Evolutionary conservation across 768 basidiomycete species (phyloP).

Genomic region (Mycena pura): DNA sequence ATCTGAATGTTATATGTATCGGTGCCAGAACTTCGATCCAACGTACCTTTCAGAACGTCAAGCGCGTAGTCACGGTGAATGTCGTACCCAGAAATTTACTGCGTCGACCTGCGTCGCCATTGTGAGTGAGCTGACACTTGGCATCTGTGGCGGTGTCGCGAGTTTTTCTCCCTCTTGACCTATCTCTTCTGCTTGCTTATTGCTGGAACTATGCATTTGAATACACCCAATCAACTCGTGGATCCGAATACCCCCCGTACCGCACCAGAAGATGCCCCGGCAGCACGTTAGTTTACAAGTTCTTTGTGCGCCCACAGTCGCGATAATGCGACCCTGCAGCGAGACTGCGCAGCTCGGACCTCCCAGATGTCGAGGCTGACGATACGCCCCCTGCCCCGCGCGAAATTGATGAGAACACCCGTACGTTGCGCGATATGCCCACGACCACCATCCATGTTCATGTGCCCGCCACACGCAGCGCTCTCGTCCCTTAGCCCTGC

Average conservation of each 20-base stretch:
- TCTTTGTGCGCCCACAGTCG: neutral
- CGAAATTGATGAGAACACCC: conserved; percentile 22
- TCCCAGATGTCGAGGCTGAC: conserved; percentile 11
- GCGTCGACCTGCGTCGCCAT: no score
- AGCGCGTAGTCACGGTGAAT: no score
- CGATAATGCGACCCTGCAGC: conserved; percentile 13
- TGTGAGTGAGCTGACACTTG: no score
- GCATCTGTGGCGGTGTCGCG: no score
- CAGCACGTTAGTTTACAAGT: conserved; percentile 19
- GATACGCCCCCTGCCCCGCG: conserved; percentile 12
- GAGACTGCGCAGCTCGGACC: conserved; percentile 22
- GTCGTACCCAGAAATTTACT: no score
- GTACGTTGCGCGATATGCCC: conserved; percentile 4
- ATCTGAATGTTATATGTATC: no score
- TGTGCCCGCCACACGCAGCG: neutral
- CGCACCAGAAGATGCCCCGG: conserved; percentile 6
- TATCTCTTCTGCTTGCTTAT: no score
- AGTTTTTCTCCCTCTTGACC: no score
- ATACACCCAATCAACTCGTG: neutral
- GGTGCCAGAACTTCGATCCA: no score
- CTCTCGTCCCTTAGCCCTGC: conserved; percentile 20
- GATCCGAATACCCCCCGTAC: neutral
- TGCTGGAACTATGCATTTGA: no score
- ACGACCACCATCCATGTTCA: neutral
- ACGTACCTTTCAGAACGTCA: no score